A percentile compares a stretch with the other conserved stretches of the same genome.
phyloP scores from a whole-genome alignment of 495 filamentous ascomycete genomes.

The Hypoxylon rickii region DNA sequence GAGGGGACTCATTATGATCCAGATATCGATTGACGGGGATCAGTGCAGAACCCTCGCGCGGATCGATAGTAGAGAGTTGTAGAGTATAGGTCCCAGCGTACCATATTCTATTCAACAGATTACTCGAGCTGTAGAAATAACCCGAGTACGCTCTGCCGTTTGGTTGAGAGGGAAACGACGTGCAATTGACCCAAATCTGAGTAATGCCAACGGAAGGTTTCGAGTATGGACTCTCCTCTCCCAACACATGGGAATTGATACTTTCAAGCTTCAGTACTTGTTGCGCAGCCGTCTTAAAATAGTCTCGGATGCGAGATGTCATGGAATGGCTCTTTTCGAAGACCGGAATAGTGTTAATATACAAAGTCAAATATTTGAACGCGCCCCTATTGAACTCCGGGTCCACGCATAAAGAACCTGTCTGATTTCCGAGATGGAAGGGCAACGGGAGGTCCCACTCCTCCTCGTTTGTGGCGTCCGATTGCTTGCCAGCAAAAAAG shows the following conservation, averaged over 20 bases:
- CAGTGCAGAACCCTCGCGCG: conserved; percentile 52
- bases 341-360: conserved; percentile 7
- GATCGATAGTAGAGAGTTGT: conserved; percentile 61
- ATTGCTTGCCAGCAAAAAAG: conserved; percentile 37
- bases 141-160: conserved; percentile 51
- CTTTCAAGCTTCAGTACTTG: conserved; percentile 22
- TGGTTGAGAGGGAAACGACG: conserved; percentile 41
- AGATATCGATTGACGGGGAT: conserved; percentile 45
- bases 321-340: conserved; percentile 2
- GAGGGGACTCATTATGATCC: conserved; percentile 41
- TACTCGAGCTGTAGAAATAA: conserved; percentile 53
- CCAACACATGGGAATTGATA: not conserved
- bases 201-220: conserved; percentile 31
- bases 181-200: conserved; percentile 44
- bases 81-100: conserved; percentile 68
- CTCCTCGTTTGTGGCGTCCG: conserved; percentile 42
- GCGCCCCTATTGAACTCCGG: conserved; percentile 40
- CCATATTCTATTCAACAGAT: conserved; percentile 61
- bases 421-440: conserved; percentile 32
- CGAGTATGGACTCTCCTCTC: conserved; percentile 12
- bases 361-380: conserved; percentile 48
- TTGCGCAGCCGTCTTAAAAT: conserved; percentile 11
- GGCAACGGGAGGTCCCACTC: conserved; percentile 40
- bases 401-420: conserved; percentile 41
- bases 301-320: not conserved